Conservation (phyloP, 192 early-diverging fungal genomes). For the Backusella tarrabulga region DNA sequence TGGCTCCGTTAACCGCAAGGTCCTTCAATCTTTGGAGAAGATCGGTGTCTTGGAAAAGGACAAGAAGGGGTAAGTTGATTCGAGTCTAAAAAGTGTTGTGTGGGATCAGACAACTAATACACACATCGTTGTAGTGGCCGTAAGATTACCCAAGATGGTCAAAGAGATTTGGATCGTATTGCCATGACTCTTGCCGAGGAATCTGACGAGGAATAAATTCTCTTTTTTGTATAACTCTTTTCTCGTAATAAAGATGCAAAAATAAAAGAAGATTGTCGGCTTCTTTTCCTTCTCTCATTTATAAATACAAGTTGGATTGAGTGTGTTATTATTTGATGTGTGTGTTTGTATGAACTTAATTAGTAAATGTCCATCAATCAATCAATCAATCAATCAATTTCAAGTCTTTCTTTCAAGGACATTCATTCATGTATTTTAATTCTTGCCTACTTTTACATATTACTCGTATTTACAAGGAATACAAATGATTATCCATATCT, state of each 20-base stretch:
- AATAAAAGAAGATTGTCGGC: background rate
- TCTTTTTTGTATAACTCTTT: background rate
- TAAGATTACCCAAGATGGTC: conserved; percentile 92
- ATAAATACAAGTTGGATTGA: background rate
- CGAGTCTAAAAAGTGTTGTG: background rate
- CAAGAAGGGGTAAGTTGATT: conserved; percentile 61
- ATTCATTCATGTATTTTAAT: too few species aligned
- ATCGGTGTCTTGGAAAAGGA: conserved; percentile 96
- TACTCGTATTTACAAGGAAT: too few species aligned
- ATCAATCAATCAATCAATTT: background rate
- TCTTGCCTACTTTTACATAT: too few species aligned
- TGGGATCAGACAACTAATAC: background rate
- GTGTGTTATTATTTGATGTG: background rate
- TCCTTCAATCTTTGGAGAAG: conserved; percentile 98
- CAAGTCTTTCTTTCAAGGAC: background rate
- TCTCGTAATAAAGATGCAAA: background rate
- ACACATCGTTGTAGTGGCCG: conserved; percentile 67
- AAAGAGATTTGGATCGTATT: conserved; percentile 99
- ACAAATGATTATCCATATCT: too few species aligned
- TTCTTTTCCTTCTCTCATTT: background rate
- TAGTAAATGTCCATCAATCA: background rate
- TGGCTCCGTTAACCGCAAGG: conserved; percentile 93
- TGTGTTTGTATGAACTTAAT: background rate
- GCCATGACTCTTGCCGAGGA: conserved; percentile 50
- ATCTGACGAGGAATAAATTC: conserved; percentile 33